Conservation (phyloP, 768 basidiomycete species). For the Leccinum imitatum region DNA sequence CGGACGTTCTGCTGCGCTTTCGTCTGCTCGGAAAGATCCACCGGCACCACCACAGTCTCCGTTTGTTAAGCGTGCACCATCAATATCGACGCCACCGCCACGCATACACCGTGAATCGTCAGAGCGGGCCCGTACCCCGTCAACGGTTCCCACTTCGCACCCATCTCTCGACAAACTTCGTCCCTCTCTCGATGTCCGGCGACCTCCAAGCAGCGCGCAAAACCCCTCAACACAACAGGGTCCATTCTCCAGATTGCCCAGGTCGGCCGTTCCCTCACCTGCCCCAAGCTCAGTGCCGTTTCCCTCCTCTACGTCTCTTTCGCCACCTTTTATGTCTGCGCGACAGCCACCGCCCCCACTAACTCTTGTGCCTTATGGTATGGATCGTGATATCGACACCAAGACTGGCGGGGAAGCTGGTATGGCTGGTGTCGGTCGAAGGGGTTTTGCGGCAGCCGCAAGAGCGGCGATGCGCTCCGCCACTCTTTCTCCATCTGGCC, state of each 20-base stretch:
- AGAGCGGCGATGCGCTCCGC: constrained; percentile 54
- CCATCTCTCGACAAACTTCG: constrained; percentile 21
- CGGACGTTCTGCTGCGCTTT: constrained; percentile 17
- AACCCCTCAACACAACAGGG: constrained; percentile 7
- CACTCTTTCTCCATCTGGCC: constrained; percentile 16
- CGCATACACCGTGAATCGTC: constrained; percentile 15
- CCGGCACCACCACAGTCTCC: constrained; percentile 10
- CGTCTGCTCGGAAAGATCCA: constrained; percentile 17
- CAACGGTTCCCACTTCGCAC: constrained; percentile 13
- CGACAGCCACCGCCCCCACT: constrained; percentile 23
- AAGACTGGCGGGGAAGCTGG: constrained; percentile 73
- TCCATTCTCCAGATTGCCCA: constrained; percentile 10
- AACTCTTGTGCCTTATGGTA: constrained; percentile 8
- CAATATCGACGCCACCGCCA: constrained; percentile 13
- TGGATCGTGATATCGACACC: constrained; percentile 54
- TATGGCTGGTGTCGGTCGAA: constrained; percentile 88
- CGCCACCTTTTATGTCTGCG: constrained; percentile 6
- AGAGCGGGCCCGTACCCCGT: constrained; percentile 18
- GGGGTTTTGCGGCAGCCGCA: constrained; percentile 77
- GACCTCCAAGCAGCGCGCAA: constrained; percentile 17
- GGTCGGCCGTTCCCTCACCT: constrained; percentile 12
- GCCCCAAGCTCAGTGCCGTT: constrained; percentile 16
- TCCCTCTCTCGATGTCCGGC: constrained; percentile 13
- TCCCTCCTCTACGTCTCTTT: constrained; percentile 8
- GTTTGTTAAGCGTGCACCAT: constrained; percentile 7